Percentiles rank a stretch among this genome's conserved stretches.
Conservation (phyloP, 139 green algal genomes). For the Chlamydomonas sp. region DNA sequence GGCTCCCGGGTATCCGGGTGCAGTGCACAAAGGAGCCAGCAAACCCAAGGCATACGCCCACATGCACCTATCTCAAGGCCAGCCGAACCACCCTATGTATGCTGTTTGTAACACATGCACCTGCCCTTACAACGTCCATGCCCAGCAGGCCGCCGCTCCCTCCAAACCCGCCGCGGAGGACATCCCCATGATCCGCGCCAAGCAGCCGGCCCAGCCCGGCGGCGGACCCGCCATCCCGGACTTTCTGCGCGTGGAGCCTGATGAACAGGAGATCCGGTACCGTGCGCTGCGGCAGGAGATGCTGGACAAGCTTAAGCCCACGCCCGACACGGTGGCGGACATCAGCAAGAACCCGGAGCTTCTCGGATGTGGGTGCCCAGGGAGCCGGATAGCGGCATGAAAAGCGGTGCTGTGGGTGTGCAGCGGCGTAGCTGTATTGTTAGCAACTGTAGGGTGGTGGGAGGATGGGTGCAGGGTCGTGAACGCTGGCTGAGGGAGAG, state of each 20-base stretch:
- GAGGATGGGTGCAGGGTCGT: too few species aligned
- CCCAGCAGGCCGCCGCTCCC: too few species aligned
- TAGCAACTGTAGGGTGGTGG: too few species aligned
- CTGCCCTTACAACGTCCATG: too few species aligned
- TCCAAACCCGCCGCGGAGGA: constrained; percentile 7
- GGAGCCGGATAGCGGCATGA: too few species aligned
- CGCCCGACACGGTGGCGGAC: constrained; percentile 38
- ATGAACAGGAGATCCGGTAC: constrained; percentile 37
- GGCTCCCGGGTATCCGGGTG: not conserved
- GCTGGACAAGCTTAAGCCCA: constrained; percentile 45
- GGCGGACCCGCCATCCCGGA: constrained; percentile 49
- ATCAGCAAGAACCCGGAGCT: constrained; percentile 39
- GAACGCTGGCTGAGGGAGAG: too few species aligned
- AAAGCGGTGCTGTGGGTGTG: too few species aligned
- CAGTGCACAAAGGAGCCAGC: not conserved
- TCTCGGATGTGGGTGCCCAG: constrained; percentile 22
- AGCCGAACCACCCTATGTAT: too few species aligned
- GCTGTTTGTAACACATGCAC: too few species aligned
- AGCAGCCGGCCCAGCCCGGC: not conserved
- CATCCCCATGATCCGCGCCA: constrained; percentile 36
- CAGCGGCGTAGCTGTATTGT: too few species aligned
- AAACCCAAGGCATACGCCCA: not conserved
- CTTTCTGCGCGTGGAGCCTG: constrained; percentile 48
- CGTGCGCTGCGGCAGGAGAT: constrained; percentile 45
- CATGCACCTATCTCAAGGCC: too few species aligned